These are phyloP conservation scores for Diutina pseudorugosa DNA, from an alignment of 1,139 yeast species.

Conservation along the genomic window DNA sequence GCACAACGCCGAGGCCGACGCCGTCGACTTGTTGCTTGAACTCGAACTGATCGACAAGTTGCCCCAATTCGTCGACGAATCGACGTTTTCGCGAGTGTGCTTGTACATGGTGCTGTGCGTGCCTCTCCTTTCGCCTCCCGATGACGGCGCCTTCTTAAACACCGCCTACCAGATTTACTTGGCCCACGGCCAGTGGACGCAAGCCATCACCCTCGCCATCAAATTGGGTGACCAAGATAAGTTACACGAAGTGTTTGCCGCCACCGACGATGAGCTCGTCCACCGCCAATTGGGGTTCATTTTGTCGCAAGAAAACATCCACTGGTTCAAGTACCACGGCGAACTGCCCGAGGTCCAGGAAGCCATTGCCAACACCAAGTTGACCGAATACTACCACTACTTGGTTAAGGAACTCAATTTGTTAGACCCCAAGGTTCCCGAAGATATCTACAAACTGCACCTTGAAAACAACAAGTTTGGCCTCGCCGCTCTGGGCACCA, in stretches of 20 bases:
- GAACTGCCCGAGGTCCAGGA: constrained; percentile 75
- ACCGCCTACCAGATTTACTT: constrained; percentile 88
- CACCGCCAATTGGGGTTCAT: constrained; percentile 90
- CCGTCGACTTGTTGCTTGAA: constrained; percentile 85
- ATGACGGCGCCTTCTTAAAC: constrained; percentile 72
- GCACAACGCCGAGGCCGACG: constrained; percentile 98
- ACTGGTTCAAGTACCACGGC: constrained; percentile 52
- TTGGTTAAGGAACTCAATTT: constrained; percentile 79
- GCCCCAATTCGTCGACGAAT: constrained; percentile 73
- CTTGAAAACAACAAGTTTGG: constrained; percentile 59
- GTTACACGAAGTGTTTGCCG: constrained; percentile 67
- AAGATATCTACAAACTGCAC: constrained; percentile 87
- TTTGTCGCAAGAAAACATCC: constrained; percentile 68
- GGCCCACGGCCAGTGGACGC: constrained; percentile 69
- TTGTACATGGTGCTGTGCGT: constrained; percentile 93
- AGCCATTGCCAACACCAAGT: constrained; percentile 67
- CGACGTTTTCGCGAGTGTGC: constrained; percentile 81
- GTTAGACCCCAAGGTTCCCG: constrained; percentile 85
- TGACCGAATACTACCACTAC: constrained; percentile 71
- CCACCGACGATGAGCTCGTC: constrained; percentile 56
- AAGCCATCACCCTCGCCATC: constrained; percentile 82
- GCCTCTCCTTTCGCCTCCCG: constrained; percentile 91
- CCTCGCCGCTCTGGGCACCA: constrained; percentile 45
- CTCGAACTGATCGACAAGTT: constrained; percentile 78
- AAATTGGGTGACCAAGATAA: constrained; percentile 74